Evolutionary conservation across 176 grass and related monocot genomes (phyloP), one percentile per base, ranked within the genome.

Genomic region (Ananas comosus): DNA sequence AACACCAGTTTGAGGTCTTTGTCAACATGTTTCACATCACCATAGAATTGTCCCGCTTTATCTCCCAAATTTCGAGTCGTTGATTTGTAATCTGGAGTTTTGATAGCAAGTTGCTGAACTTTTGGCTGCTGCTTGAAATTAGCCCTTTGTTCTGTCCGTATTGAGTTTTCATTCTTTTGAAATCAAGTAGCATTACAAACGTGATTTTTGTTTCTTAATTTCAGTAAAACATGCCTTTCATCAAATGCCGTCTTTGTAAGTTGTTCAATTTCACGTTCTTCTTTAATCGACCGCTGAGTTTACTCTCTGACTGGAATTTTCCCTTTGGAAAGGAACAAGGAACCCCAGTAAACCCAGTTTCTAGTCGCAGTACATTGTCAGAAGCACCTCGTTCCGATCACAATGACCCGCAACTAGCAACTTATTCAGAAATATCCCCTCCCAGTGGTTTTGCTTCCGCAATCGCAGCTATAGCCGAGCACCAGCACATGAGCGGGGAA

Each of bases 391-490:
- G 5, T 42, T 73, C 2, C 64, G 84, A 66, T 56, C 8, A 52
- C 65, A n/a, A 59, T 69, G 66, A 48, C 70, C 59, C 64, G 28
- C 56, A 19, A 12, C 50, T 9, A 48, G 33, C 57, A 11, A 10
- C 28, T 51, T 54, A 72, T 3, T 24, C 67, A n/a, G 75, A 87
- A 79, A 19, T 73, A 84, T 50, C 79, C 68, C 76, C 83, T 61
- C 74, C 88, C 1, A 50, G 77, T 65, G 94, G 86, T 47, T 79
- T 97, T 76, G 89, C 87, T 71, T 79, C 69, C 50, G 89, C 86
- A 27, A 89, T 92, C 2, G 94, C 94, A 58, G 84, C 80, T 52
- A 80, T 99, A 74, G 94, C 94, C 0, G 89, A 99, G 58, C 84
- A 81, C 63, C 86, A 93, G 47, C 81, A 90, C 28, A 76, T 73